Base-by-base conservation (phyloP, 306 rosid species). In the Prunus dulcis region DNA sequence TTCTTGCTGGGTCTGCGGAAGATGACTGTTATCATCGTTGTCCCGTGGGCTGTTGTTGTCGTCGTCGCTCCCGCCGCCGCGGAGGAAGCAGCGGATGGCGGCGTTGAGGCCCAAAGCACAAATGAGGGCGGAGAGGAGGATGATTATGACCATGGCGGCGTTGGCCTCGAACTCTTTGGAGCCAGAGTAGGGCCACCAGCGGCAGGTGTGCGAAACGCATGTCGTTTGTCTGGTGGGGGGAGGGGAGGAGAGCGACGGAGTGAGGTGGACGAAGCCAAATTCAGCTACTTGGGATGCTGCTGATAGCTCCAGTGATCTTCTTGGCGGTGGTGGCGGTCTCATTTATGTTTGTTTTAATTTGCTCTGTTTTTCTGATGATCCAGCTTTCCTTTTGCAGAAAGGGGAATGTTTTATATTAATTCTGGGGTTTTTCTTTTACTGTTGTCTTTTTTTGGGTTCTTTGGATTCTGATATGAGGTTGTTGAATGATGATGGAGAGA, bases 61-160 rank as follows among this genome's bases (percentile, higher is more conserved):
- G 75, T 3, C 23, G 46, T 57, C 19, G 43, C 10, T 27, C 28
- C 2, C 10, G 3, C 68, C 32, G 60, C 73, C 25, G 47, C 84
- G 84, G 79, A 85, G 78, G 78, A 85, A 85, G 81, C 84, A 85
- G 71, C 86, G 86, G 63, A 85, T 82, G 60, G 82, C 76, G 50
- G 82, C 28, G 77, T 85, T 82, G 75, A 85, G 86, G 52, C 80
- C 84, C 13, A 85, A 71, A 25, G 84, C 76, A 52, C 84, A 85
- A 27, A 80, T 77, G 61, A 85, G 89, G 0, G 82, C 86, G 23
- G 84, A 85, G 76, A 85, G 89, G 81, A 85, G 86, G 80, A 85
- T 30, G 75, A 85, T 73, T 72, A 85, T 66, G 62, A 85, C 61
- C 41, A 73, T 76, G 50, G 86, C 81, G 0, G 84, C 86, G 82